Base-by-base conservation (phyloP, 257 asterid genomes). In the Solanum arcanum region DNA sequence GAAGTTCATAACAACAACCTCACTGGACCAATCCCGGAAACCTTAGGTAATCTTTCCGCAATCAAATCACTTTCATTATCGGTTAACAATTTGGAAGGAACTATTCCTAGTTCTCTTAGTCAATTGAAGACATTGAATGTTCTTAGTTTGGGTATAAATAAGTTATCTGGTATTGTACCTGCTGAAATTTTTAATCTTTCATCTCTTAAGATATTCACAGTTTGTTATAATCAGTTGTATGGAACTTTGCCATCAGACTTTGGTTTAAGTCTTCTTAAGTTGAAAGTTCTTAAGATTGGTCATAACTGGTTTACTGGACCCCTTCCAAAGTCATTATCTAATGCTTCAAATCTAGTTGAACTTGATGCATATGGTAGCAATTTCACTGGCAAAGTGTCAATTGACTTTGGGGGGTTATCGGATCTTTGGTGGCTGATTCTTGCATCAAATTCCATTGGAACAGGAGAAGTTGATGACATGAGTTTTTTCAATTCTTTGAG, bases 91-190 rank as follows among this genome's bases (percentile, higher is more conserved):
- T 80, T 77, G 4, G 41, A 35, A 20, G 83, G 86, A 14, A 81
- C 27, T 21, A 64, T 87, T 47, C 89, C 89, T 21, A 21, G 62
- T 72, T 21, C 75, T 75, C 37, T 56, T 23, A 39, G 82, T 5
- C 64, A 78, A 31, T 47, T 70, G 59, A 80, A 44, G 33, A 68
- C 41, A 62, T 47, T 81, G 82, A 80, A 29, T 15, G 68, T 4
- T 82, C 59, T 81, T 87, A 11, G 66, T 62, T 59, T 75, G 37
- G 74, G 44, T n/a, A 14, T 27, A 35, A 88, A 88, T 59, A 42
- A 74, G 56, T 59, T 88, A 66, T 49, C 86, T 42, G 85, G 89
- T 41, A 18, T 31, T 20, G 14, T 88, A n/a, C 89, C 89, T 69
- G 75, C 49, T 59, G 44, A 27, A 12, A 31, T 87, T 60, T 87